These are phyloP conservation scores for Lentinula sp. DNA, from an alignment of 768 basidiomycete species.

Conservation along the genomic window DNA sequence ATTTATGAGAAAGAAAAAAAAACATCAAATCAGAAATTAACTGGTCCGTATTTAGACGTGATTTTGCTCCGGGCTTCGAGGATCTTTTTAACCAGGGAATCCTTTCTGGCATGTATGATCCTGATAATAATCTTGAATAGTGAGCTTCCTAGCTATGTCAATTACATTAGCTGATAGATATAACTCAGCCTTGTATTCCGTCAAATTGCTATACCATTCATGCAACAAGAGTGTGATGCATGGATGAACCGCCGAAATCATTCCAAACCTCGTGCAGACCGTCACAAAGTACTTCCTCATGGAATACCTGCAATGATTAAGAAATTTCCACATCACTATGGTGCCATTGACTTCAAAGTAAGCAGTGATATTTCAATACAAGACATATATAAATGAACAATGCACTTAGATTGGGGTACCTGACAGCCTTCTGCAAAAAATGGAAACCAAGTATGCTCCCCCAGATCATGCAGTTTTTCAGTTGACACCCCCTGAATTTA, in stretches of 20 bases:
- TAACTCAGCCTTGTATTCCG: slow-evolving; percentile 13
- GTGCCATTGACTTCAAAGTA: background rate
- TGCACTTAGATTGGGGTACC: slow-evolving; percentile 17
- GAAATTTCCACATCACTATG: background rate
- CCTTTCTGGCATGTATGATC: slow-evolving; percentile 15
- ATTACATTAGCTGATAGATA: background rate
- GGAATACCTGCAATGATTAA: background rate
- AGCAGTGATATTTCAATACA: background rate
- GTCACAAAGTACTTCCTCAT: background rate
- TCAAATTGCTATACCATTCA: slow-evolving; percentile 19
- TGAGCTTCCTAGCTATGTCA: background rate
- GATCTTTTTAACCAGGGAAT: slow-evolving; percentile 15
- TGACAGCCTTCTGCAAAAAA: slow-evolving; percentile 11
- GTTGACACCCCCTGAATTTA: slow-evolving; percentile 21
- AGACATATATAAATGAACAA: background rate
- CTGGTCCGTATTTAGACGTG: slow-evolving; percentile 18
- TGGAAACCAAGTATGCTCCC: slow-evolving; percentile 19
- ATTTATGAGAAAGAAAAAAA: slow-evolving; percentile 17
- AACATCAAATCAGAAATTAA: slow-evolving; percentile 26
- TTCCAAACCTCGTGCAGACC: background rate
- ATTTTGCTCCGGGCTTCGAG: slow-evolving; percentile 20
- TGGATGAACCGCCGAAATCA: background rate
- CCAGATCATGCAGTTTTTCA: slow-evolving; percentile 21
- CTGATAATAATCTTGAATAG: background rate
- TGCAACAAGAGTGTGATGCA: slow-evolving; percentile 18